Evolutionary conservation across 2,329 filamentous ascomycete species (phyloP).

Genomic region (Colletotrichum filicis): DNA sequence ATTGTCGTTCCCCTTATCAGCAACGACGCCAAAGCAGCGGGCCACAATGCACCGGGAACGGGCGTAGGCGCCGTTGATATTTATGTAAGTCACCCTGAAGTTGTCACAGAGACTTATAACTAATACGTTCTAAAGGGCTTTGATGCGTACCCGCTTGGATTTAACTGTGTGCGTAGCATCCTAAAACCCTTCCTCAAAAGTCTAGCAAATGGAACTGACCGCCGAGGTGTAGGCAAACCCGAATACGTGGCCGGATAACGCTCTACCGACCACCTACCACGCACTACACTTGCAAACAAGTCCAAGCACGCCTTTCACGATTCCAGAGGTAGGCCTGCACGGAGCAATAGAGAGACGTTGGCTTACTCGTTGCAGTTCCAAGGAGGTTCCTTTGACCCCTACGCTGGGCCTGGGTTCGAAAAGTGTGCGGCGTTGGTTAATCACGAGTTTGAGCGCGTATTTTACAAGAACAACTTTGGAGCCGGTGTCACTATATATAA

Average conservation of each 20-base stretch:
- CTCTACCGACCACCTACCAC: constrained; percentile 56
- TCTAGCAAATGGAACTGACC: not conserved
- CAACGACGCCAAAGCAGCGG: constrained; percentile 74
- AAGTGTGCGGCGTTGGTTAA: constrained; percentile 74
- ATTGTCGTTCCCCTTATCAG: constrained; percentile 80
- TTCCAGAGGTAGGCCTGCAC: constrained; percentile 60
- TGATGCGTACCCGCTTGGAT: constrained; percentile 71
- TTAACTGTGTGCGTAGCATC: constrained; percentile 59
- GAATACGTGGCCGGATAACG: constrained; percentile 43
- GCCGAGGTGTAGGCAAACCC: constrained; percentile 55
- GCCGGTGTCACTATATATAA: constrained; percentile 76
- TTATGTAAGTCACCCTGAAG: constrained; percentile 46
- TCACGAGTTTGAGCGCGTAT: constrained; percentile 80
- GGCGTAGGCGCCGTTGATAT: constrained; percentile 53
- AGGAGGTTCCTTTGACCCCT: constrained; percentile 78
- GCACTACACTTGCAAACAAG: constrained; percentile 56
- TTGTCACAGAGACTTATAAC: not conserved
- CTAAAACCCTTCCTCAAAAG: too few species aligned
- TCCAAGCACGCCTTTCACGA: constrained; percentile 70
- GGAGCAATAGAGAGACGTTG: not conserved
- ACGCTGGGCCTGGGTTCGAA: constrained; percentile 77
- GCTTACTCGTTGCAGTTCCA: constrained; percentile 63
- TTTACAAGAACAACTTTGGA: constrained; percentile 80
- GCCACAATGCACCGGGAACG: constrained; percentile 73
- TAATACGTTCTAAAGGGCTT: constrained; percentile 45